Evolutionary conservation across 2,329 filamentous ascomycete genomes (phyloP), one percentile per base, ranked within the genome.

Genomic region (Clonostachys chloroleuca): DNA sequence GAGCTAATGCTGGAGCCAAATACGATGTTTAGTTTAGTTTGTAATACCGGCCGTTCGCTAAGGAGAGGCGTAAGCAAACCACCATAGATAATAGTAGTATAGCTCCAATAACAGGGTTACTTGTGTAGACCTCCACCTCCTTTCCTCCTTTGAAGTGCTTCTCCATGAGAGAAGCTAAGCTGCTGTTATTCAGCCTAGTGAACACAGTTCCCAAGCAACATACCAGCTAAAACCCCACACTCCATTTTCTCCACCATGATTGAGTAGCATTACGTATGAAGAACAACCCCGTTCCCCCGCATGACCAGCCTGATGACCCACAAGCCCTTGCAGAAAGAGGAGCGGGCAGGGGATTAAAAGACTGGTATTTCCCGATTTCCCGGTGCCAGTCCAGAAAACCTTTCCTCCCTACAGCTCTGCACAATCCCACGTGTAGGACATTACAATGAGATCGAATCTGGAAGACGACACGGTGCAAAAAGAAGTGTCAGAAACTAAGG

Each of bases 1-100:
- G 48, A 6, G 40, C 47, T 10, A 53, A 50, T 34, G 47, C 47
- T 17, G 47, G 49, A 10, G 9, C 48, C 16, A 49, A 36, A 33
- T 55, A 54, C 40, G 46, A 54, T 34, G 47, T 48, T 14, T 52
- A 48, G 16, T 8, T 39, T 30, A 30, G 24, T 30, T 30, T 30
- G 24, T 30, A 30, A 30, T 30, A 9, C 24, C n/a, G 7, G 37
- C 24, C 24, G 24, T 30, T 30, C 24, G 9, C 24, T 9, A 9
- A 30, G 24, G 24, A 39, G 36, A 18, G 14, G 6, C 36, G 12
- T 39, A 39, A 17, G 36, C 36, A 39, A 39, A 39, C 36, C 17
- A 18, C 36, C 7, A 18, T 39, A 39, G 36, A 39, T 39, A 18
- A 39, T 39, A n/a, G 3, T 39, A 39, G 36, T n/a, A n/a, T 18